Conservation (phyloP, 768 basidiomycete species). For the Leccinum disarticulatum region DNA sequence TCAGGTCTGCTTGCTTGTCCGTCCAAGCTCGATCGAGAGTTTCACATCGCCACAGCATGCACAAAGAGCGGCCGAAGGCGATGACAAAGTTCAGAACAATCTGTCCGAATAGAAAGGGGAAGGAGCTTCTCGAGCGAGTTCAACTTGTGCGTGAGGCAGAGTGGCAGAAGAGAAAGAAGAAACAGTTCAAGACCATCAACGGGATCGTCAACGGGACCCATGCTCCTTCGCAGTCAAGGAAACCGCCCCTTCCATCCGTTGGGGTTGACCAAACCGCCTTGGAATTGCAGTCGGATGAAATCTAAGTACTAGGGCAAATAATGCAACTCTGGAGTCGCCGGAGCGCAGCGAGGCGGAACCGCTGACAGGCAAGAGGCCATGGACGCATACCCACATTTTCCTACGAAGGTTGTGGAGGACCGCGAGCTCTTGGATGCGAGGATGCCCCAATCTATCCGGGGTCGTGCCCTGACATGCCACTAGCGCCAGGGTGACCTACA, state of each 20-base stretch:
- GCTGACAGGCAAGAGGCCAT: slow-evolving; percentile 49
- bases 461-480: too few species aligned
- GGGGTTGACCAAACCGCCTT: not conserved
- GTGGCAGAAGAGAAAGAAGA: slow-evolving; percentile 17
- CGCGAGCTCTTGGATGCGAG: slow-evolving; percentile 6
- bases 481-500: too few species aligned
- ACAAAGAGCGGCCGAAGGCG: slow-evolving; percentile 12
- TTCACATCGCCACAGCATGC: slow-evolving; percentile 25
- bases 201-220: slow-evolving; percentile 14
- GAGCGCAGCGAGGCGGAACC: slow-evolving; percentile 13
- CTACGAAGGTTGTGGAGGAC: not conserved
- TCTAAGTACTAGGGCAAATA: slow-evolving; percentile 28
- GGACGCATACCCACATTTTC: slow-evolving; percentile 21
- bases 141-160: slow-evolving; percentile 14
- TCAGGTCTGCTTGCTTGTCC: too few species aligned
- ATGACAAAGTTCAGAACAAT: slow-evolving; percentile 7
- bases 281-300: slow-evolving; percentile 21
- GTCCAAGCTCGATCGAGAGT: slow-evolving; percentile 55
- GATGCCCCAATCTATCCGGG: slow-evolving; percentile 3
- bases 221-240: not conserved
- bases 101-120: slow-evolving; percentile 18
- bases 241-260: not conserved
- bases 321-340: slow-evolving; percentile 23
- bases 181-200: slow-evolving; percentile 15
- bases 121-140: slow-evolving; percentile 21